Conservation (phyloP, 176 grass and related monocot species). For the Cocos nucifera region DNA sequence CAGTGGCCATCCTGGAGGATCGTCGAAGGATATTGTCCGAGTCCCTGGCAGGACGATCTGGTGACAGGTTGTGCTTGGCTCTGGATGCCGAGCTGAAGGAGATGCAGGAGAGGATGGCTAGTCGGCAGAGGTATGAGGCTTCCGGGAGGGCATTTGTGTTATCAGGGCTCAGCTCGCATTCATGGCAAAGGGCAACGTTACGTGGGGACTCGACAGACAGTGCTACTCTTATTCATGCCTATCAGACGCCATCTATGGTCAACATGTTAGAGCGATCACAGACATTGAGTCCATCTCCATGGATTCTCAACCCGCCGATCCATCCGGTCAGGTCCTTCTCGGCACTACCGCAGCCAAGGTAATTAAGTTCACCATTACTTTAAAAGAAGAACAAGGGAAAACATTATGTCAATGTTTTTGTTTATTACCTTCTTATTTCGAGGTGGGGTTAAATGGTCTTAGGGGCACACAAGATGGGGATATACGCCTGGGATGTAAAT, state of each 20-base stretch:
- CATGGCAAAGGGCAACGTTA: constrained; percentile 83
- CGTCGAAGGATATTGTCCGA: constrained; percentile 33
- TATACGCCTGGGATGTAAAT: no score
- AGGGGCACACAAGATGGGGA: no score
- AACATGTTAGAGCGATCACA: constrained; percentile 43
- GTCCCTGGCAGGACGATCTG: constrained; percentile 42
- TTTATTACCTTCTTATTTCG: not conserved
- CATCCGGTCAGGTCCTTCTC: not conserved
- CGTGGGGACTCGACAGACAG: constrained; percentile 48
- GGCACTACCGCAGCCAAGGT: not conserved
- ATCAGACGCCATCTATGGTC: constrained; percentile 46
- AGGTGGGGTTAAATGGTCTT: not conserved
- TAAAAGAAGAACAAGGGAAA: not conserved
- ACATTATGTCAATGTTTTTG: not conserved
- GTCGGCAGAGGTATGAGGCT: constrained; percentile 47
- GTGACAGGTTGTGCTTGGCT: constrained; percentile 55
- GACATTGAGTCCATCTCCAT: constrained; percentile 11
- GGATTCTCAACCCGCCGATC: not conserved
- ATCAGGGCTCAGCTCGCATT: constrained; percentile 86
- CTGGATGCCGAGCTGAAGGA: constrained; percentile 75
- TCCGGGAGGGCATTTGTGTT: constrained; percentile 81
- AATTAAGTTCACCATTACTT: not conserved
- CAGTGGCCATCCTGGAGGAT: constrained; percentile 61
- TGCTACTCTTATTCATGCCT: constrained; percentile 18
- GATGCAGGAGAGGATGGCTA: constrained; percentile 94